Evolutionary conservation across 2,329 filamentous ascomycete genomes (phyloP), one percentile per base, ranked within the genome.

Genomic region (Fusarium cicatricum): DNA sequence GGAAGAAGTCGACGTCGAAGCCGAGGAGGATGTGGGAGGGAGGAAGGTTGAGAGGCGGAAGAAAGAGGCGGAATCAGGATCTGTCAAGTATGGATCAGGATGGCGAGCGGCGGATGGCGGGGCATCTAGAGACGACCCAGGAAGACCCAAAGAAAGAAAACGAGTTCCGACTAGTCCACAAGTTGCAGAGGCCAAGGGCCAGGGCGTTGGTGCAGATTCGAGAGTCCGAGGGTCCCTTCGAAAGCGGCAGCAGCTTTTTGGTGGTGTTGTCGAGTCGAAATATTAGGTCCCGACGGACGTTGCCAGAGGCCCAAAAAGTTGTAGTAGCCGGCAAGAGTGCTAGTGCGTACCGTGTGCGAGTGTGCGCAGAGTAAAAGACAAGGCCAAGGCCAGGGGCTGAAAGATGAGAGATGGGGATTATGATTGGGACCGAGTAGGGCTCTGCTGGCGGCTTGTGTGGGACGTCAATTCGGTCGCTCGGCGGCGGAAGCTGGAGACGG

Each of bases 41-140:
- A 61, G 54, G 52, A 57, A 51, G 57, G 47, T 50, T 52, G 50
- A 57, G 48, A 42, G 60, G 47, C 58, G 52, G 52, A 50, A 53
- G 55, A 61, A 62, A 62, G 64, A 67, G 53, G 56, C 65, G 62
- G 63, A 49, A 60, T 64, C 65, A 67, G 64, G 65, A 68, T 70
- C 64, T 70, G 69, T 70, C 68, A 69, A 63, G 62, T 68, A 64
- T 65, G 59, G 59, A 58, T 67, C 56, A 58, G 60, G 62, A 63
- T 60, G 62, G 66, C 52, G 64, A 65, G 62, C 59, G 58, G 52
- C 62, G 62, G 66, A 69, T 69, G 66, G 66, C 66, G 66, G 66
- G 66, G 66, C 66, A 69, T 67, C 59, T 65, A 68, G 60, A 57
- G 62, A 63, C 58, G 47, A 52, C 56, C 60, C 60, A 62, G 48